phyloP scores from a whole-genome alignment of 2,329 filamentous ascomycete species.

The Coleophoma cylindrospora region DNA sequence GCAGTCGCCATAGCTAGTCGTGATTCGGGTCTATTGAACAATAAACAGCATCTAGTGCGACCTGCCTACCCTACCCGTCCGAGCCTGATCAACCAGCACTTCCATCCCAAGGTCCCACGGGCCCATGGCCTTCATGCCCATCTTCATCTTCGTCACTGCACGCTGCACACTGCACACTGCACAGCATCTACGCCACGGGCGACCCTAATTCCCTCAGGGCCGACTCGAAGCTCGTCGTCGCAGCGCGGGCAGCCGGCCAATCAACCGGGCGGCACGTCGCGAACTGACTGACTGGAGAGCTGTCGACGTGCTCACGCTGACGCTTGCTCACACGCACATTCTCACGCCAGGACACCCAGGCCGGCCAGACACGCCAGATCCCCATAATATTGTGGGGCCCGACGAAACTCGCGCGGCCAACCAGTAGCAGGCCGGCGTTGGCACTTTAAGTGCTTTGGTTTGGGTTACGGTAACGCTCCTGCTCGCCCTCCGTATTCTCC shows the following conservation, averaged over 20 bases:
- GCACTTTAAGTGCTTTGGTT: not conserved
- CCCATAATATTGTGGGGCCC: slow-evolving; percentile 6
- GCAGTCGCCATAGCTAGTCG: not conserved
- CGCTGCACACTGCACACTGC: too few relatives aligned
- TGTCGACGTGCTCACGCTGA: not conserved
- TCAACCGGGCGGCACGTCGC: not conserved
- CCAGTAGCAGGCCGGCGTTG: not conserved
- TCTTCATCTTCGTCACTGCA: not conserved
- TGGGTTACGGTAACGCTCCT: not conserved
- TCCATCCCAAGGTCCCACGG: not conserved
- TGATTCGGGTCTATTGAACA: not conserved
- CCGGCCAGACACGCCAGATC: slow-evolving; percentile 3
- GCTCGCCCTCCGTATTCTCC: slow-evolving; percentile 3
- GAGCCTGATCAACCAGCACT: not conserved
- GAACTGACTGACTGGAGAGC: not conserved
- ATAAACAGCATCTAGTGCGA: too few relatives aligned
- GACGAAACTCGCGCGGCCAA: not conserved
- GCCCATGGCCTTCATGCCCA: not conserved
- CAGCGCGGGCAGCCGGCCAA: not conserved
- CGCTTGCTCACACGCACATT: not conserved
- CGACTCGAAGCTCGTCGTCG: not conserved
- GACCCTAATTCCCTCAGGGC: not conserved
- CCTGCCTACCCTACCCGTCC: not conserved
- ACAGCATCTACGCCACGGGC: not conserved
- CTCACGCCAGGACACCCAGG: slow-evolving; percentile 6